A percentile compares a stretch with the other conserved stretches of the same genome.
phyloP scores from a whole-genome alignment of 768 basidiomycete genomes.

The Lentinus tigrinus region DNA sequence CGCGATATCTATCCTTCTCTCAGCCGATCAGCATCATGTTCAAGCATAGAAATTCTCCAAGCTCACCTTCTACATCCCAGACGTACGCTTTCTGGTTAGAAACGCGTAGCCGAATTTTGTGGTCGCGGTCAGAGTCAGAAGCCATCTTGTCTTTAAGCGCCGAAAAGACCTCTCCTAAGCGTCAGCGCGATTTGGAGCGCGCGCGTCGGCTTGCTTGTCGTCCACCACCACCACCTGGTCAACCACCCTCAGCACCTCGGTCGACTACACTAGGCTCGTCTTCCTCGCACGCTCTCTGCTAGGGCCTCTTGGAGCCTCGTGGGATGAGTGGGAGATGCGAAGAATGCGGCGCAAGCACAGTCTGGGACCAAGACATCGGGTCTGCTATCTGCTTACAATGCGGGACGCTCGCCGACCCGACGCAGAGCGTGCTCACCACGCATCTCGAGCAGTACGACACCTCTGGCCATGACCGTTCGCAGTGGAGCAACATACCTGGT shows the following conservation, averaged over 20 bases:
- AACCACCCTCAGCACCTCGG: background rate
- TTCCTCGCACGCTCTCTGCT: background rate
- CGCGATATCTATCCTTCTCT: constrained; percentile 63
- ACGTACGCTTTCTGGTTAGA: constrained; percentile 80
- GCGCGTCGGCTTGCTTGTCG: background rate
- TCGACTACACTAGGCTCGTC: too few species aligned
- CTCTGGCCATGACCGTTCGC: constrained; percentile 31
- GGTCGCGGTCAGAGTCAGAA: constrained; percentile 15
- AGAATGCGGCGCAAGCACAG: constrained; percentile 52
- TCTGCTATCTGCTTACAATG: constrained; percentile 69
- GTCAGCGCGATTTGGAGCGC: background rate
- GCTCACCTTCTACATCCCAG: constrained; percentile 83
- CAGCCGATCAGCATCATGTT: background rate
- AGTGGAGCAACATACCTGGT: constrained; percentile 25
- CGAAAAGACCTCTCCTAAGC: background rate
- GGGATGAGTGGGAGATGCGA: constrained; percentile 40
- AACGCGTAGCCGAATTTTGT: constrained; percentile 57
- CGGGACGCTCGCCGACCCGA: constrained; percentile 65
- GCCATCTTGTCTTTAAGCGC: constrained; percentile 13
- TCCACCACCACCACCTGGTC: constrained; percentile 5
- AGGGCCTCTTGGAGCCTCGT: constrained; percentile 3
- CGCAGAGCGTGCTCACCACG: constrained; percentile 57
- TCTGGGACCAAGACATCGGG: constrained; percentile 56
- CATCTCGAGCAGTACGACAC: constrained; percentile 38
- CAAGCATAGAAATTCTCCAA: background rate